Evolutionary conservation across 768 basidiomycete species (phyloP).

Genomic region (Trametes punicea): DNA sequence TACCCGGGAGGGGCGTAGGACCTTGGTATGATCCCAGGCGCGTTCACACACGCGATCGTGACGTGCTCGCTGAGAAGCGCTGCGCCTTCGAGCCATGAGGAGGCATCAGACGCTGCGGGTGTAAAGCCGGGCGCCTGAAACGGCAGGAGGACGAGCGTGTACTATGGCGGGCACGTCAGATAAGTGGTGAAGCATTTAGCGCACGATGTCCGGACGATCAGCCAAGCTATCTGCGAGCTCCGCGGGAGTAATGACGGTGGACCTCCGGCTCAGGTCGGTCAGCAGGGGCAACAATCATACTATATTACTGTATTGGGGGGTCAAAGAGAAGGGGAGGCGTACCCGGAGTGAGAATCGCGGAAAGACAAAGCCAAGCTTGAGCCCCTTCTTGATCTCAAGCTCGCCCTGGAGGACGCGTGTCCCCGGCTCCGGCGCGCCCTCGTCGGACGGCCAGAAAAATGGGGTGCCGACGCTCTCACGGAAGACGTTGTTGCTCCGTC

Average conservation of each 20-base stretch:
- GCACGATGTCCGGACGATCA: background rate
- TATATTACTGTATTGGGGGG: background rate
- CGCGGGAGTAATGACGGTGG: too few relatives aligned
- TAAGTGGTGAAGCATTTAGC: background rate
- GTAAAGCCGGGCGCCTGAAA: constrained; percentile 44
- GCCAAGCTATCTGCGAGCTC: too few relatives aligned
- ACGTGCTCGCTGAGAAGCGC: constrained; percentile 41
- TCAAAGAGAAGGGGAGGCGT: constrained; percentile 20
- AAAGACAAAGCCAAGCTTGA: constrained; percentile 44
- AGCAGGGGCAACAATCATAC: background rate
- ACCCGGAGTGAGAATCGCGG: constrained; percentile 48
- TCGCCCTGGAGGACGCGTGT: constrained; percentile 47
- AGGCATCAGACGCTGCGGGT: constrained; percentile 6
- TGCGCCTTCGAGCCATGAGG: constrained; percentile 11
- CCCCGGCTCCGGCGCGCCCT: constrained; percentile 30
- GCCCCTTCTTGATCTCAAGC: constrained; percentile 41
- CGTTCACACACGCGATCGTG: constrained; percentile 37
- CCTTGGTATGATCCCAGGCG: constrained; percentile 37
- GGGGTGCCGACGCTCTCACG: constrained; percentile 39
- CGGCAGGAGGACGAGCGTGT: constrained; percentile 41
- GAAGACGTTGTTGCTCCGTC: constrained; percentile 48
- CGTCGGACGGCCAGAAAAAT: constrained; percentile 46
- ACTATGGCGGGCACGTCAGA: constrained; percentile 34
- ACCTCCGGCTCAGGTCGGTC: too few relatives aligned
- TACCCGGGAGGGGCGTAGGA: constrained; percentile 56